Conservation (phyloP, 192 early-diverging fungal genomes). For the Geosiphon pyriformis region DNA sequence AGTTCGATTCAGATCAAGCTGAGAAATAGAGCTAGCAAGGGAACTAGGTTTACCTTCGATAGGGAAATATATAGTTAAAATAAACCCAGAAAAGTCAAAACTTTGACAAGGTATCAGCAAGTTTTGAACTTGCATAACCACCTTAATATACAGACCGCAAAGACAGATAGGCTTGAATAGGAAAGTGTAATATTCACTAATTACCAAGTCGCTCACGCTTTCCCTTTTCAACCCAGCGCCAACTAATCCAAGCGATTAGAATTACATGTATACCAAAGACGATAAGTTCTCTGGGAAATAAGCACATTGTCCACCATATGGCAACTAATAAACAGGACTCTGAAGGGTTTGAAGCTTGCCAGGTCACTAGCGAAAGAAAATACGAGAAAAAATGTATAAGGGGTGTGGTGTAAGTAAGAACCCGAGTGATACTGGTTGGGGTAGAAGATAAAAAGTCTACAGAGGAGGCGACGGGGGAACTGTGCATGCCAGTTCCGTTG, state of each 20-base stretch:
- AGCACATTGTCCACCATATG: constrained; percentile 42
- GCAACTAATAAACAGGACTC: constrained; percentile 40
- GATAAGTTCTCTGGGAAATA: constrained; percentile 33
- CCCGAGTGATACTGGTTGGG: constrained; percentile 38
- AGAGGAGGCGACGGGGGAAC: neutral
- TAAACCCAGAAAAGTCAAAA: too few relatives aligned
- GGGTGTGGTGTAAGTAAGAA: constrained; percentile 37
- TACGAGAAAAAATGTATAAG: constrained; percentile 33
- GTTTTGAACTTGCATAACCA: too few relatives aligned
- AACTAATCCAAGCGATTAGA: constrained; percentile 29
- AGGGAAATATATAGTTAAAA: too few relatives aligned
- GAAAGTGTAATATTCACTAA: constrained; percentile 26
- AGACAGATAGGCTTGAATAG: too few relatives aligned
- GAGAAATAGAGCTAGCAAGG: constrained; percentile 7
- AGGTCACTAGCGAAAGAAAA: constrained; percentile 37
- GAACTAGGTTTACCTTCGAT: constrained; percentile 20
- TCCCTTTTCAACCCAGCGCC: constrained; percentile 34
- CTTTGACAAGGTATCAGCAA: too few relatives aligned
- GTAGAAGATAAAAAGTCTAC: constrained; percentile 39
- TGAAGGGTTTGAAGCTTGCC: constrained; percentile 35
- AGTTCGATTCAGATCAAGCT: constrained; percentile 34
- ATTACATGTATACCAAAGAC: constrained; percentile 32
- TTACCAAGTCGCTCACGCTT: constrained; percentile 27
- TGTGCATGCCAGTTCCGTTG: too few relatives aligned
- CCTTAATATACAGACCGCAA: too few relatives aligned